phyloP scores from a whole-genome alignment of 2,329 filamentous ascomycete species.

The Sclerotinia trifoliorum region DNA sequence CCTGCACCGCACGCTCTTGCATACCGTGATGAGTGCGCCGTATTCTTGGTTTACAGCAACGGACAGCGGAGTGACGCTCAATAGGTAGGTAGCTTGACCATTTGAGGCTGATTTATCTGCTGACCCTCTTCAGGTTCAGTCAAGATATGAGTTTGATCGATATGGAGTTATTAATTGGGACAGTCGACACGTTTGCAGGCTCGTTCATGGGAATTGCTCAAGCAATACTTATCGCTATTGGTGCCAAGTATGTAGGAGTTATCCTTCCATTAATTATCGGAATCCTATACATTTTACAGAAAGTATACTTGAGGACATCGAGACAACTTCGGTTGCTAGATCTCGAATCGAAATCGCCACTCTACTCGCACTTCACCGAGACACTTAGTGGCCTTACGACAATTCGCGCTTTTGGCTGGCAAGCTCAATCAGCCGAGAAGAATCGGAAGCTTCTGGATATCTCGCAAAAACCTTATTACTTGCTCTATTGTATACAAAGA shows the following conservation, averaged over 20 bases:
- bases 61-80: conserved; percentile 8
- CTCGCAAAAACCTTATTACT: conserved; percentile 55
- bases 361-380: conserved; percentile 48
- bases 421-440: conserved; percentile 20
- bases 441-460: conserved; percentile 51
- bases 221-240: conserved; percentile 16
- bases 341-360: conserved; percentile 44
- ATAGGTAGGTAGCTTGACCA: background rate
- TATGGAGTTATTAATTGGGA: conserved; percentile 33
- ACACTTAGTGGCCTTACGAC: conserved; percentile 46
- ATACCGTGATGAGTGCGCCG: conserved; percentile 46
- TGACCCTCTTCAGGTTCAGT: conserved; percentile 32
- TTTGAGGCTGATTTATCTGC: background rate
- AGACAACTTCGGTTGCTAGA: conserved; percentile 49
- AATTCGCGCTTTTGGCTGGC: conserved; percentile 41
- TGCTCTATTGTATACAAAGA: conserved; percentile 55
- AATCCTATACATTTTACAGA: conserved; percentile 38
- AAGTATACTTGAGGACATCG: conserved; percentile 47
- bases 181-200: conserved; percentile 18
- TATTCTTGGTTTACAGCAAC: conserved; percentile 33
- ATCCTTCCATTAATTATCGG: conserved; percentile 10
- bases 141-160: conserved; percentile 38
- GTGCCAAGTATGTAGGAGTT: conserved; percentile 7
- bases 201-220: conserved; percentile 10
- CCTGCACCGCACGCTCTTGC: conserved; percentile 50